These are phyloP conservation scores for Penicillium brevicompactum DNA, from an alignment of 2,329 filamentous ascomycete species.

Conservation along the genomic window DNA sequence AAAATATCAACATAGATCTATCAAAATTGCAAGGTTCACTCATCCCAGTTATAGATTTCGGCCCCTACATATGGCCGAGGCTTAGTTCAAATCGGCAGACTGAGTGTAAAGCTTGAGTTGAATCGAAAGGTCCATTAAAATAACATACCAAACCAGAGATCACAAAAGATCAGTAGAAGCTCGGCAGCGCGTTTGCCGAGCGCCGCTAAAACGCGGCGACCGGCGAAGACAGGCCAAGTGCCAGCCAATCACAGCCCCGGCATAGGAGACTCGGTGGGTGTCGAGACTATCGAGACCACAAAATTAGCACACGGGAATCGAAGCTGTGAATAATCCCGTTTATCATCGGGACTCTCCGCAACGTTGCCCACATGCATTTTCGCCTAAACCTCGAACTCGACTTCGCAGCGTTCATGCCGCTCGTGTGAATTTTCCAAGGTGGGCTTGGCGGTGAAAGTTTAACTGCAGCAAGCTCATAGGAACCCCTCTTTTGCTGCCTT, in stretches of 20 bases:
- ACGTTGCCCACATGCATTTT: neutral
- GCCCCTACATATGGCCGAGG: too few relatives aligned
- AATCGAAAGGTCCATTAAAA: too few relatives aligned
- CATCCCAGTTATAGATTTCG: too few relatives aligned
- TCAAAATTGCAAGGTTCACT: too few relatives aligned
- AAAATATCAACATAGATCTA: too few relatives aligned
- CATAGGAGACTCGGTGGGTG: neutral
- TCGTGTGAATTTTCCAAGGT: too few relatives aligned
- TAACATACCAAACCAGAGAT: too few relatives aligned
- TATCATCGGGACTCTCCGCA: slow-evolving; percentile 15
- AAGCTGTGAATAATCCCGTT: slow-evolving; percentile 18
- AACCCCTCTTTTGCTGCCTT: slow-evolving; percentile 3
- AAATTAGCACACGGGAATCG: slow-evolving; percentile 20
- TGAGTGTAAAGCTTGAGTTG: too few relatives aligned
- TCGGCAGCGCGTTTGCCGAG: slow-evolving; percentile 2
- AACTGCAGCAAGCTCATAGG: neutral
- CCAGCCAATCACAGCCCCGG: slow-evolving; percentile 3
- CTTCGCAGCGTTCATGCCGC: neutral
- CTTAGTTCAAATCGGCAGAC: too few relatives aligned
- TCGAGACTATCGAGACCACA: neutral
- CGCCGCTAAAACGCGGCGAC: neutral
- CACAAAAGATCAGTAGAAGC: too few relatives aligned
- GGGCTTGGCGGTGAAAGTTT: neutral
- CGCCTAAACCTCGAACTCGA: too few relatives aligned
- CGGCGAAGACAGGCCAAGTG: slow-evolving; percentile 1